phyloP scores from a whole-genome alignment of 2,329 filamentous ascomycete species.

The Phoma sp. region DNA sequence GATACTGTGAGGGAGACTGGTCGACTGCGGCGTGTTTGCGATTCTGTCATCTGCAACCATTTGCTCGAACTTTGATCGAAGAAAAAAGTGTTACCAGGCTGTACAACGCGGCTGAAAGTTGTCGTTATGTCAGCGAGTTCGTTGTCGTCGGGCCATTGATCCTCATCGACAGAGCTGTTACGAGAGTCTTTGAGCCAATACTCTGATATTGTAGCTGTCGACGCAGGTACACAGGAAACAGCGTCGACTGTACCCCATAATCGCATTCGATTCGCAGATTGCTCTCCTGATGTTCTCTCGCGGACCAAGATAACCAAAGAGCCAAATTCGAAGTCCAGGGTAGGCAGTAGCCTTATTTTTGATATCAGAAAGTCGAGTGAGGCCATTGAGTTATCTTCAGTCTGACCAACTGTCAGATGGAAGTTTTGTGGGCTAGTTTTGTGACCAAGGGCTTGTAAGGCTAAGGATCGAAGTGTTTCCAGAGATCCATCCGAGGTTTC shows the following conservation, averaged over 20 bases:
- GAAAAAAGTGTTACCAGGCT: constrained; percentile 41
- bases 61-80: constrained; percentile 30
- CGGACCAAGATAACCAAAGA: constrained; percentile 63
- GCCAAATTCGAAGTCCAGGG: constrained; percentile 58
- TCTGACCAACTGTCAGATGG: constrained; percentile 70
- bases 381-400: constrained; percentile 54
- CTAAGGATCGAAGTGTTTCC: constrained; percentile 24
- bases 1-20: constrained; percentile 41
- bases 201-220: constrained; percentile 9
- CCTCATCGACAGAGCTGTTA: not conserved
- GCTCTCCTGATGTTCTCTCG: constrained; percentile 46
- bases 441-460: constrained; percentile 37
- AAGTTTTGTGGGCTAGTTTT: constrained; percentile 34
- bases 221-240: not conserved
- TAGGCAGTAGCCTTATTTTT: constrained; percentile 60
- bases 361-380: constrained; percentile 61
- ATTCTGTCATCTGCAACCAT: constrained; percentile 30
- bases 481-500: constrained; percentile 15
- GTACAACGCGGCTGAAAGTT: constrained; percentile 22
- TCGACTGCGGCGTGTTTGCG: not conserved
- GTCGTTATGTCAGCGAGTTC: not conserved
- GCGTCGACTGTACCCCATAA: constrained; percentile 62
- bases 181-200: constrained; percentile 21
- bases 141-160: constrained; percentile 5
- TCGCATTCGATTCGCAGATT: constrained; percentile 59